Conservation (phyloP, 345 rosid species). For the Pistacia atlantica region DNA sequence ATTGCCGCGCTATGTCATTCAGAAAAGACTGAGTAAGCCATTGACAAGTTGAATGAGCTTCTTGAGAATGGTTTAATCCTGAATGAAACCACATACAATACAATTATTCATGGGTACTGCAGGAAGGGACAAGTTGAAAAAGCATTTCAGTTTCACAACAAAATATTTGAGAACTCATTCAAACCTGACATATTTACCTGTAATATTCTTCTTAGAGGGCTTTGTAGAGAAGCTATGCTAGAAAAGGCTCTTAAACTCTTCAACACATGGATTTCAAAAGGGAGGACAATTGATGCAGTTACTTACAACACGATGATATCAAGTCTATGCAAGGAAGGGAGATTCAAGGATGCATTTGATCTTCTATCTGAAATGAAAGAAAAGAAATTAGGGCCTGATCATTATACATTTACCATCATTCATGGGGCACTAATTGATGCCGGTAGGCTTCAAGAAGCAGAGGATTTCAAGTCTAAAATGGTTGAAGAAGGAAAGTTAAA, state of each 20-base stretch:
- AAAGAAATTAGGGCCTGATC: conserved; percentile 63
- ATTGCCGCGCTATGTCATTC: conserved; percentile 69
- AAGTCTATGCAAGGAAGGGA: conserved; percentile 61
- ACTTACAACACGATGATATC: conserved; percentile 84
- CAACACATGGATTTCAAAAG: conserved; percentile 57
- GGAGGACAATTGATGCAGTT: conserved; percentile 57
- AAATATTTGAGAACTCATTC: conserved; percentile 67
- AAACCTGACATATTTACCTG: conserved; percentile 65
- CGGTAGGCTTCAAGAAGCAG: conserved; percentile 58
- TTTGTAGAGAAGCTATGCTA: conserved; percentile 70
- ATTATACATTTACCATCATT: conserved; percentile 63
- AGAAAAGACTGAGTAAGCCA: conserved; percentile 68
- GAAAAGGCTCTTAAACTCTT: conserved; percentile 87
- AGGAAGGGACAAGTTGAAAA: conserved; percentile 68
- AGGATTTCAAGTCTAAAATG: conserved; percentile 53
- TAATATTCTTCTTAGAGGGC: conserved; percentile 78
- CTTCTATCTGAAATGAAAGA: conserved; percentile 69
- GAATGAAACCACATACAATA: conserved; percentile 64
- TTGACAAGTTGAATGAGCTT: conserved; percentile 71
- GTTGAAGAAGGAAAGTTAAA: conserved; percentile 41
- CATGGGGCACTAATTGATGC: conserved; percentile 51
- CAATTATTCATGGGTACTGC: conserved; percentile 75
- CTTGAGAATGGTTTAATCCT: conserved; percentile 58
- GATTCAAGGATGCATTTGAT: conserved; percentile 73
- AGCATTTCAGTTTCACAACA: conserved; percentile 79